Evolutionary conservation across 129 eudicot genomes (phyloP).

Genomic region (Rutidosis leptorrhynchoides): DNA sequence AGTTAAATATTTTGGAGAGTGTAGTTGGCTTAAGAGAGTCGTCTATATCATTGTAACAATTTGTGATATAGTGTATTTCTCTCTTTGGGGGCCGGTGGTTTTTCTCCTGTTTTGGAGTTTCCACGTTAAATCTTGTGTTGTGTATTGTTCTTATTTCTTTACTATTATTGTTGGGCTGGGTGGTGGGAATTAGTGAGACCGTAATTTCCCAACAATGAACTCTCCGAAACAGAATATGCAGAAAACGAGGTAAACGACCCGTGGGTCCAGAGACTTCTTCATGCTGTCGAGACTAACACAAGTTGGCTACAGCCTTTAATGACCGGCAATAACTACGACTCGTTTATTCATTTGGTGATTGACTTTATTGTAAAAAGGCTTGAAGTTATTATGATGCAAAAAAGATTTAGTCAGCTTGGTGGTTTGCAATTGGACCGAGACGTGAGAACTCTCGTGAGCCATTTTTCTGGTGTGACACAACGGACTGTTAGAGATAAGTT

Average conservation of each 20-base stretch:
- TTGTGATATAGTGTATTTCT: no score
- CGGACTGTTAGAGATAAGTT: slow-evolving; percentile 92
- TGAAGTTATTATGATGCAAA: slow-evolving; percentile 95
- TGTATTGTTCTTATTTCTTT: no score
- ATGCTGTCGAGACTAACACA: slow-evolving; percentile 71
- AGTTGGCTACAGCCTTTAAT: slow-evolving; percentile 85
- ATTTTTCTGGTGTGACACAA: slow-evolving; percentile 88
- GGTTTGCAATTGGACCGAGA: slow-evolving; percentile 92
- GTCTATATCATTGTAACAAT: no score
- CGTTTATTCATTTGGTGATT: slow-evolving; percentile 69
- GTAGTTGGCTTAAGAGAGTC: no score
- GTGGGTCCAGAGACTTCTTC: slow-evolving; percentile 94
- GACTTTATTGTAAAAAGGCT: slow-evolving; percentile 86
- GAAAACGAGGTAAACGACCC: slow-evolving; percentile 96
- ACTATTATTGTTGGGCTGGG: no score
- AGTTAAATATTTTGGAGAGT: no score
- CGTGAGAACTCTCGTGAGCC: slow-evolving; percentile 76
- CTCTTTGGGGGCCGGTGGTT: no score
- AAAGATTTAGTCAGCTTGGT: slow-evolving; percentile 85
- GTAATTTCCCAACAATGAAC: no score
- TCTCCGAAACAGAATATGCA: slow-evolving; percentile 82
- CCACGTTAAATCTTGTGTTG: no score
- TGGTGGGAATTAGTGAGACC: no score
- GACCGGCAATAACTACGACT: slow-evolving; percentile 85
- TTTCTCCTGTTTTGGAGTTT: no score